These are phyloP conservation scores for Xerocomellus amylosporus DNA, from an alignment of 768 basidiomycete genomes.

Conservation along the genomic window DNA sequence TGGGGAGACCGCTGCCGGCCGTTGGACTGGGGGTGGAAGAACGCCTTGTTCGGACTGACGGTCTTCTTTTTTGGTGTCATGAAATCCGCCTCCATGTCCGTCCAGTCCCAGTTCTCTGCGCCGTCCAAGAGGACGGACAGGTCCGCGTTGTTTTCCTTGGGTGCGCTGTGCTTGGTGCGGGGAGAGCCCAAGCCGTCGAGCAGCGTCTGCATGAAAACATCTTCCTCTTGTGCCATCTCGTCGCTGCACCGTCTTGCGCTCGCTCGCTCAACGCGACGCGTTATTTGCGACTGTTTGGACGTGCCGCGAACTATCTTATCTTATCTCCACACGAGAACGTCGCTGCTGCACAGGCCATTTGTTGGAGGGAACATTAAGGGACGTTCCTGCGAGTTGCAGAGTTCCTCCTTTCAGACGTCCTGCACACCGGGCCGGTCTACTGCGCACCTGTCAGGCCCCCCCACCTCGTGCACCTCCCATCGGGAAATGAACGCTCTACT, in stretches of 20 bases:
- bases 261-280: conserved; percentile 18
- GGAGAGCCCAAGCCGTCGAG: conserved; percentile 51
- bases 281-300: too few species aligned
- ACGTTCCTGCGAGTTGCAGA: too few species aligned
- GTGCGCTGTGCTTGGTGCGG: conserved; percentile 2
- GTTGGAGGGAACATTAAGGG: too few species aligned
- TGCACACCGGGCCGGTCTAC: too few species aligned
- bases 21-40: neutral
- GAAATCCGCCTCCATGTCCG: conserved; percentile 50
- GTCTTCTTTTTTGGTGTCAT: conserved; percentile 50
- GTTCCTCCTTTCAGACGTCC: neutral
- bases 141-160: conserved; percentile 24
- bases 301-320: conserved; percentile 18
- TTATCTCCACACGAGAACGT: conserved; percentile 6
- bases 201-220: conserved; percentile 54
- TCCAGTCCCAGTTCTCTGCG: conserved; percentile 69
- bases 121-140: conserved; percentile 55
- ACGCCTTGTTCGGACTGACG: conserved; percentile 25
- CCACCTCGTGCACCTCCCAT: too few species aligned
- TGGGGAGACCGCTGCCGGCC: conserved; percentile 8
- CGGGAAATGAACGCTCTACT: neutral
- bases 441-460: too few species aligned
- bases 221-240: conserved; percentile 49
- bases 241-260: neutral
- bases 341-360: too few species aligned